Evolutionary conservation across 2,329 filamentous ascomycete species (phyloP).

Genomic region (Fusarium sp.): DNA sequence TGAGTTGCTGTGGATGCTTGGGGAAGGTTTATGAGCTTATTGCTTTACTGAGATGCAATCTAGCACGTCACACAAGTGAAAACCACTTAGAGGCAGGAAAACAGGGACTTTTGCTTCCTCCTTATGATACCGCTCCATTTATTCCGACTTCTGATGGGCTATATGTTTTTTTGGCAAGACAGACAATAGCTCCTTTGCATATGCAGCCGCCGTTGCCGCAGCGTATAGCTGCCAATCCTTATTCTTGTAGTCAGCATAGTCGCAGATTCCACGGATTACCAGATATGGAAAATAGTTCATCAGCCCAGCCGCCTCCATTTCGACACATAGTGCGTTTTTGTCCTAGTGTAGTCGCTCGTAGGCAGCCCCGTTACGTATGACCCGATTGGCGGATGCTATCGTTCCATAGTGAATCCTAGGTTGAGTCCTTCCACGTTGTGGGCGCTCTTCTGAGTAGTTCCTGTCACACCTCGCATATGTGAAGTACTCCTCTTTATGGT

Average conservation of each 20-base stretch:
- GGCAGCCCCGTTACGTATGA: background rate
- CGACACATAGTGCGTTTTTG: background rate
- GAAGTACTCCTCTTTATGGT: background rate
- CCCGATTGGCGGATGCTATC: background rate
- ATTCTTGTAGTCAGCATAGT: constrained; percentile 1
- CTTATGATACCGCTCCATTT: too few species aligned
- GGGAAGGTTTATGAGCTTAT: too few species aligned
- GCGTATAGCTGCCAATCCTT: background rate
- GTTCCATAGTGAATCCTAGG: background rate
- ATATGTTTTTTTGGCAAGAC: background rate
- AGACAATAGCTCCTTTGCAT: background rate
- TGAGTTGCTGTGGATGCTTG: too few species aligned
- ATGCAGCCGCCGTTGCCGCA: background rate
- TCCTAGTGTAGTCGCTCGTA: background rate
- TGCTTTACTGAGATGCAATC: background rate
- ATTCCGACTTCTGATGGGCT: background rate
- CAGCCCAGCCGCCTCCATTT: too few species aligned
- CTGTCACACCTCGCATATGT: background rate
- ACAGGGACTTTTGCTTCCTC: too few species aligned
- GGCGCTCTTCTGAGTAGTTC: background rate
- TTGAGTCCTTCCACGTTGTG: background rate
- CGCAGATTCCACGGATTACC: background rate
- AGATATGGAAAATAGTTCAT: background rate
- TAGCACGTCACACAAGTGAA: too few species aligned
- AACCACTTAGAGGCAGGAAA: too few species aligned